Conservation (phyloP, 805 yeast species). For the Candida argentea region DNA sequence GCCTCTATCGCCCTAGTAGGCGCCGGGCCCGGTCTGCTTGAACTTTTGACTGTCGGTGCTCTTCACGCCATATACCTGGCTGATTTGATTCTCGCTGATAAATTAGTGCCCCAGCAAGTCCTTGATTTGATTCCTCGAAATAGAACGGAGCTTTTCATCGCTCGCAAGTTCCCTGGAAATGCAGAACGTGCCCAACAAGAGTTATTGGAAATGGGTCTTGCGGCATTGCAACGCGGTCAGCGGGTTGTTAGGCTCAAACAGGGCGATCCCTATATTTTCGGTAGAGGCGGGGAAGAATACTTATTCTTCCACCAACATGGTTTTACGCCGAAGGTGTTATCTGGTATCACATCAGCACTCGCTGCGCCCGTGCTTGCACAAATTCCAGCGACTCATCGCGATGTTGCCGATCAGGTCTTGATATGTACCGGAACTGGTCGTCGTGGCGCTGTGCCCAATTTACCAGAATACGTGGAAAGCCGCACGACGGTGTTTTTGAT, state of each 20-base stretch:
- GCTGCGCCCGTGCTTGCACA: conserved; percentile 76
- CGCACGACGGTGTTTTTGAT: conserved; percentile 83
- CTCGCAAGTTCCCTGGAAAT: conserved; percentile 92
- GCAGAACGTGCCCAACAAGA: conserved; percentile 92
- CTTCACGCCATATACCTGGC: conserved; percentile 70
- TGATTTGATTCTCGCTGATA: conserved; percentile 80
- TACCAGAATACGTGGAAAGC: conserved; percentile 62
- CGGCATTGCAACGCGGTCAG: conserved; percentile 52
- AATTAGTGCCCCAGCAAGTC: conserved; percentile 83
- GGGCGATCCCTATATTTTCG: conserved; percentile 95
- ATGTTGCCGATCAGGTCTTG: conserved; percentile 83
- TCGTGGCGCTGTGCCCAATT: conserved; percentile 66
- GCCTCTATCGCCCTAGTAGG: conserved; percentile 82
- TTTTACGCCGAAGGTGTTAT: conserved; percentile 60
- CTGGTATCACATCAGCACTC: conserved; percentile 85
- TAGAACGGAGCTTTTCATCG: conserved; percentile 66
- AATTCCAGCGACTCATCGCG: conserved; percentile 88
- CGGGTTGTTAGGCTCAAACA: conserved; percentile 85
- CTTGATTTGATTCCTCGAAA: conserved; percentile 68
- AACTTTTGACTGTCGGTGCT: conserved; percentile 79
- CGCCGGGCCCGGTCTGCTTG: conserved; percentile 86
- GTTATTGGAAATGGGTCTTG: conserved; percentile 61
- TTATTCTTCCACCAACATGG: conserved; percentile 61
- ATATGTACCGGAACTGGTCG: conserved; percentile 94
- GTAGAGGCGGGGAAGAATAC: conserved; percentile 93